Evolutionary conservation across 495 filamentous ascomycete species (phyloP).

Genomic region (Neurospora sp.): DNA sequence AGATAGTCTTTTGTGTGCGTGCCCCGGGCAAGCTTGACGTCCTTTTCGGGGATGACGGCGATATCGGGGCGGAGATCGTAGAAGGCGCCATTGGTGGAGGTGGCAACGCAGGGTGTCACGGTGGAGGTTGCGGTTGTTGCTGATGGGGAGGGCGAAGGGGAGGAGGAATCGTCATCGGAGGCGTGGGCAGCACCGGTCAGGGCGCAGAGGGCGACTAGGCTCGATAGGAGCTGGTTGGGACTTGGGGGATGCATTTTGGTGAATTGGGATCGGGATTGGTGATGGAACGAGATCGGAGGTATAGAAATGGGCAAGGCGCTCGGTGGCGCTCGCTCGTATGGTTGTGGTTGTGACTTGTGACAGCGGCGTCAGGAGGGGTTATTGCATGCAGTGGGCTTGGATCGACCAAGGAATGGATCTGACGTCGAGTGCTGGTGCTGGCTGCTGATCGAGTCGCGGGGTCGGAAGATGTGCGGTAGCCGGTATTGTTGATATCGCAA

Average conservation of each 20-base stretch:
- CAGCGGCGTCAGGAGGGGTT: neutral
- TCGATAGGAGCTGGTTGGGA: neutral
- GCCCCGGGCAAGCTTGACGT: conserved; percentile 5
- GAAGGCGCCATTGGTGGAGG: conserved; percentile 67
- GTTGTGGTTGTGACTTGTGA: neutral
- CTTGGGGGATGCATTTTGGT: conserved; percentile 13
- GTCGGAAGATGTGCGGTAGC: neutral
- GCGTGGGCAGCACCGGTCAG: conserved; percentile 9
- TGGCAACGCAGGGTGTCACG: conserved; percentile 65
- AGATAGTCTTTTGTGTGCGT: conserved; percentile 59
- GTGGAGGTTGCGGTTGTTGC: conserved; percentile 18
- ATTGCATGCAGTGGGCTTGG: neutral
- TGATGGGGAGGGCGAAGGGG: conserved; percentile 3
- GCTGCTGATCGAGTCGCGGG: neutral
- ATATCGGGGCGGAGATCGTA: conserved; percentile 79
- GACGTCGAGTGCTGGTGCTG: neutral
- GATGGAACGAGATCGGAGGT: neutral
- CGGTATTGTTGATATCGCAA: neutral
- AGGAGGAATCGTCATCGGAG: conserved; percentile 5
- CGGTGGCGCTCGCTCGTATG: neutral
- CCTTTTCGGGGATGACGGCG: conserved; percentile 43
- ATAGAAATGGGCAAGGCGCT: neutral
- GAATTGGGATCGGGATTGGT: neutral
- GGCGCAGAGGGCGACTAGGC: conserved; percentile 12
- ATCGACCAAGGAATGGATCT: neutral